Conservation (phyloP, 257 asterid species). For the Primulina tabacum region DNA sequence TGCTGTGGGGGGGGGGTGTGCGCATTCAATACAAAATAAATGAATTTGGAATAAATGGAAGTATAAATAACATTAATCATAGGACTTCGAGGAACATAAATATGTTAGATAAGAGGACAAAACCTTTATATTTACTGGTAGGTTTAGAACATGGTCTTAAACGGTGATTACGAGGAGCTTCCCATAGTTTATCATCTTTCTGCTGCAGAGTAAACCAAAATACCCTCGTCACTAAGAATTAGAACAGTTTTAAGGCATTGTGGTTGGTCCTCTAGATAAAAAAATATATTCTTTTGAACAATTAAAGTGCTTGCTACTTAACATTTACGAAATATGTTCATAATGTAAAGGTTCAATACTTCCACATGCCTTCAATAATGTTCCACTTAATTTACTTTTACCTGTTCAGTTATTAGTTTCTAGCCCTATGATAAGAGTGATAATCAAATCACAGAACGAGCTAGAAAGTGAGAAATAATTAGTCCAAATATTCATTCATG, state of each 20-base stretch:
- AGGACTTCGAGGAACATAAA: not conserved
- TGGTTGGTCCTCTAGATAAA: not conserved
- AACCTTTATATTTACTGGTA: slow-evolving; percentile 70
- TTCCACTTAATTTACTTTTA: not conserved
- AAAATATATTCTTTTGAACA: not conserved
- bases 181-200: slow-evolving; percentile 56
- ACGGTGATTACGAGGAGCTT: slow-evolving; percentile 50
- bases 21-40: slow-evolving; percentile 12
- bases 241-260: slow-evolving; percentile 8
- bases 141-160: slow-evolving; percentile 66
- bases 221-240: slow-evolving; percentile 23
- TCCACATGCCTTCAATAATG: not conserved
- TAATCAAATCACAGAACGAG: not conserved
- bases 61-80: slow-evolving; percentile 2
- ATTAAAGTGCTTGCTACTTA: slow-evolving; percentile 17
- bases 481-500: too few species aligned
- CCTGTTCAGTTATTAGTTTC: not conserved
- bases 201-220: slow-evolving; percentile 41
- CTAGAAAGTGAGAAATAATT: too few species aligned
- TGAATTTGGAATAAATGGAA: slow-evolving; percentile 16
- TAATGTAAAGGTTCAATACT: not conserved
- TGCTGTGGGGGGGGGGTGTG: slow-evolving; percentile 36
- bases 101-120: slow-evolving; percentile 16
- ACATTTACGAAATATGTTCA: not conserved
- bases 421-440: not conserved